Base-by-base conservation (phyloP, 768 basidiomycete genomes). In the Floccularia luteovirens region DNA sequence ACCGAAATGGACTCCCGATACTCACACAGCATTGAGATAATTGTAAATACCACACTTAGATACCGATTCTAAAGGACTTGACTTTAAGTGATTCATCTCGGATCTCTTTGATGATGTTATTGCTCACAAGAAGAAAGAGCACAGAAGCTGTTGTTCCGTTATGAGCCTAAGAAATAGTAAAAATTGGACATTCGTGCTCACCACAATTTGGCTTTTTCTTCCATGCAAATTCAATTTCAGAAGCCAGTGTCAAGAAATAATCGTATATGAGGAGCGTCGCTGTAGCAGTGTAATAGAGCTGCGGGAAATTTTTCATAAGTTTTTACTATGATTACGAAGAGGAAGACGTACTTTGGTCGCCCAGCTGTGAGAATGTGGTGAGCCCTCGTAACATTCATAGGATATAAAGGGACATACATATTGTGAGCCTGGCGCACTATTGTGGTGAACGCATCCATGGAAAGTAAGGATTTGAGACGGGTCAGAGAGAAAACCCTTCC, bases 201-300 rank as follows among this genome's bases (percentile, higher is more conserved):
- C 8, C 12, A 13, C 36, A 38, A 17, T 23, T 11, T 17, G 17
- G 12, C 40, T 48, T 25, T 42, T 43, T 8, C 25, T 45, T 50
- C 51, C 51, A 52, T 4, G 43, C 49, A 43, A 43, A 46, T 39
- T 50, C 39, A 5, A 48, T 49, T 36, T 52, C 51, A 17, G 21
- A 39, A 5, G 38, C 28, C 16, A 52, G 43, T 14, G 51, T 52
- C 38, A 52, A 36, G 35, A 28, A 28, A 16, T 50, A 46, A 38
- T 50, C 49, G 32, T 48, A 52, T 13, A 48, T 33, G 34, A 52
- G 23, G 8, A 52, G 31, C 7, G 49, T 17, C 19, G 38, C 47
- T 7, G 46, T 14, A 10, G 43, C 46, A 14, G 38, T 40, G 25
- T 42, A 46, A 22, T 46, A 47, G 8, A 36, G n/a, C 22, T 14